phyloP scores from a whole-genome alignment of 257 asterid genomes.

The Cordia subcordata region DNA sequence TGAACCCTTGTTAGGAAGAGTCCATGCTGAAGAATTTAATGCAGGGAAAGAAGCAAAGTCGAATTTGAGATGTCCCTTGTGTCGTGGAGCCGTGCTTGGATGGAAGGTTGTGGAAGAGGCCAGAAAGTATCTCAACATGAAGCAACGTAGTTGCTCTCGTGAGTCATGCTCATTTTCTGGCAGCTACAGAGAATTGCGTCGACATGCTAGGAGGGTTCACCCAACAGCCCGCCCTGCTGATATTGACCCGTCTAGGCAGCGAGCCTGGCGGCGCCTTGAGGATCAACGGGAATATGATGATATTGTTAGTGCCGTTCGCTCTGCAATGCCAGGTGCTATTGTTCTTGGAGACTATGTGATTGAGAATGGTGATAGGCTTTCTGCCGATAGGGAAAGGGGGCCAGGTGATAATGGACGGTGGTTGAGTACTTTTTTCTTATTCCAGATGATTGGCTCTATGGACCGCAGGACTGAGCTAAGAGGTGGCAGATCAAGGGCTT shows the following conservation, averaged over 20 bases:
- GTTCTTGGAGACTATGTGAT: conserved; percentile 83
- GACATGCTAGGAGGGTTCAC: conserved; percentile 84
- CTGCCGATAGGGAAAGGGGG: conserved; percentile 35
- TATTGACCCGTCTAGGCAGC: conserved; percentile 74
- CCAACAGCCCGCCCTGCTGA: conserved; percentile 86
- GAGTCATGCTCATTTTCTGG: conserved; percentile 76
- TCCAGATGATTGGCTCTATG: conserved; percentile 77
- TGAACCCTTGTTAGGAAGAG: conserved; percentile 19
- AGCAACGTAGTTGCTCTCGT: conserved; percentile 71
- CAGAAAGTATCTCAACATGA: conserved; percentile 66
- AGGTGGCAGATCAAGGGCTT: conserved; percentile 61
- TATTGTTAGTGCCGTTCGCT: conserved; percentile 67
- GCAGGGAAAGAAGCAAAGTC: conserved; percentile 23
- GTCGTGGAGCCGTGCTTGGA: conserved; percentile 77
- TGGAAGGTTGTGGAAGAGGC: conserved; percentile 83
- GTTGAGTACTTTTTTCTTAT: conserved; percentile 70
- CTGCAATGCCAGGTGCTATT: conserved; percentile 89
- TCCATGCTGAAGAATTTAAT: conserved; percentile 26
- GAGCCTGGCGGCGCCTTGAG: conserved; percentile 79
- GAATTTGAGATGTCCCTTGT: conserved; percentile 74
- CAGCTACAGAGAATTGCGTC: conserved; percentile 68
- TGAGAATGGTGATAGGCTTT: conserved; percentile 58
- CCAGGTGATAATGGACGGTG: conserved; percentile 46
- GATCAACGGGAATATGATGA: conserved; percentile 78
- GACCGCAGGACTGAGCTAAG: conserved; percentile 49